These are phyloP conservation scores for Camelina hispida DNA, from an alignment of 345 rosid species.

Conservation along the genomic window DNA sequence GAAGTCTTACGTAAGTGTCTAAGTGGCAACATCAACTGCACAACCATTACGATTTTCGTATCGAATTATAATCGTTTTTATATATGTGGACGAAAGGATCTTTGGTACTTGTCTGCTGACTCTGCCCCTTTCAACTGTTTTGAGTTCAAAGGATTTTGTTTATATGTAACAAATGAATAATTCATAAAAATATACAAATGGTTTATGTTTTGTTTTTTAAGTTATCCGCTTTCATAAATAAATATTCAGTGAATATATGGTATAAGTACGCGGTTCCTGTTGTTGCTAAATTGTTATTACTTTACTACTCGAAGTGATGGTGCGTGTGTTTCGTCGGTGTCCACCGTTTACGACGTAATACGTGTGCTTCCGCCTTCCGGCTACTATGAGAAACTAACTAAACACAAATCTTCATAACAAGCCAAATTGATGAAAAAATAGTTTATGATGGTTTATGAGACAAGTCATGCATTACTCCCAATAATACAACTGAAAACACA, in stretches of 20 bases:
- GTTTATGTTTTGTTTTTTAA: background rate
- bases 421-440: no score
- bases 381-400: no score
- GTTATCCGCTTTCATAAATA: constrained; percentile 6
- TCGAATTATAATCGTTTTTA: constrained; percentile 31
- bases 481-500: background rate
- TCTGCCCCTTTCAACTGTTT: constrained; percentile 41
- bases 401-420: no score
- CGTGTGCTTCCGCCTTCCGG: no score
- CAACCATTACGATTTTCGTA: constrained; percentile 42
- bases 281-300: background rate
- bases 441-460: no score
- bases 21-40: constrained; percentile 47
- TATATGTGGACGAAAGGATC: constrained; percentile 24
- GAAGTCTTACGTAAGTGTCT: constrained; percentile 42
- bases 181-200: background rate
- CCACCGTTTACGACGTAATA: background rate
- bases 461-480: background rate
- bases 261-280: background rate
- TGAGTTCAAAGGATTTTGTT: constrained; percentile 34
- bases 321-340: background rate
- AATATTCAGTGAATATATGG: no score
- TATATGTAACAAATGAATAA: constrained; percentile 29
- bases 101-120: constrained; percentile 33
- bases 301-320: background rate